Percentiles rank a stretch among this genome's conserved stretches.
These are phyloP conservation scores for Phyllosticta capitalensis DNA, from an alignment of 2,329 filamentous ascomycete species.

Conservation along the genomic window DNA sequence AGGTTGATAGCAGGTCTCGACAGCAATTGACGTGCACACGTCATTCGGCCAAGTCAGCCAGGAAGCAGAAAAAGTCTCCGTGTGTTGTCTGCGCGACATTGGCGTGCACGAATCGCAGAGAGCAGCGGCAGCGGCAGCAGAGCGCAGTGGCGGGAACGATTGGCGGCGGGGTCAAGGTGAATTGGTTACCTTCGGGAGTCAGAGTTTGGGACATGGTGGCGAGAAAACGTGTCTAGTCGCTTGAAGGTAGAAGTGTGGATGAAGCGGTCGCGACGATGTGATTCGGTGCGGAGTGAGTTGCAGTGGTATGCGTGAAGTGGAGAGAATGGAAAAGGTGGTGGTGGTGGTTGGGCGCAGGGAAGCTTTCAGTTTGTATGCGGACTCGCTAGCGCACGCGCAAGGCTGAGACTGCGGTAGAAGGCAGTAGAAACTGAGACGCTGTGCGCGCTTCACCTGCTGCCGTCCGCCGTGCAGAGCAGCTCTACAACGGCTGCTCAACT, in stretches of 20 bases:
- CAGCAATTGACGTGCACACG: neutral
- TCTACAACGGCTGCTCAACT: neutral
- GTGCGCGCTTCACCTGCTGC: neutral
- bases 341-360: neutral
- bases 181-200: slow-evolving; percentile 30
- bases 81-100: neutral
- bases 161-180: slow-evolving; percentile 20
- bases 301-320: neutral
- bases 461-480: neutral
- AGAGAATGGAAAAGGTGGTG: neutral
- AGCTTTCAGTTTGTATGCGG: slow-evolving; percentile 4
- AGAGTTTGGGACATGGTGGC: slow-evolving; percentile 16
- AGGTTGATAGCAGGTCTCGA: neutral
- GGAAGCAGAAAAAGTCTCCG: neutral
- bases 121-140: neutral
- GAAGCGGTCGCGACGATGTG: slow-evolving; percentile 1
- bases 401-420: slow-evolving; percentile 24
- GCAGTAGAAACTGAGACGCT: slow-evolving; percentile 5
- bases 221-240: slow-evolving; percentile 14
- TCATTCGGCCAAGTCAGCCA: neutral
- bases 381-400: slow-evolving; percentile 12
- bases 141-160: slow-evolving; percentile 1
- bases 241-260: neutral
- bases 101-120: neutral
- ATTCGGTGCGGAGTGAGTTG: slow-evolving; percentile 2